Base-by-base conservation (phyloP, 2,329 filamentous ascomycete species). In the Venturia oleaginea region DNA sequence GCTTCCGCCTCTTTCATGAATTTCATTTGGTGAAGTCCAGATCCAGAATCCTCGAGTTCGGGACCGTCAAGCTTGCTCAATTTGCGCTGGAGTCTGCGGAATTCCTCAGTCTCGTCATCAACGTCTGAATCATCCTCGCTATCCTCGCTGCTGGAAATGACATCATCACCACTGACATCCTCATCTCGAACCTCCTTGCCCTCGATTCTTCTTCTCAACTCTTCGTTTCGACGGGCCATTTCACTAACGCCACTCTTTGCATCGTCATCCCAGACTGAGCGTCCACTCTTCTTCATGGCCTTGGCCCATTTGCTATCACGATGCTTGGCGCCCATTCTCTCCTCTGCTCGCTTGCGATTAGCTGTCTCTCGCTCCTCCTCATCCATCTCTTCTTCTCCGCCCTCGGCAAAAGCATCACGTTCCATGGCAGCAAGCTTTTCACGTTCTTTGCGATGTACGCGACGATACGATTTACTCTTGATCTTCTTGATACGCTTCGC, bases 401-500 rank as follows among this genome's bases (percentile, higher is more conserved):
- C 85, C 22, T 83, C 83, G 61, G 85, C 84, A 62, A 87, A 75
- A 46, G 82, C 81, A 65, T 84, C 80, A 64, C 80, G 78, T 68
- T 88, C 84, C 60, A 81, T 77, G 66, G 84, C 77, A 61, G 83
- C 80, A 66, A 83, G 72, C 67, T 81, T 81, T 72, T 88, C 84
- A 17, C 85, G 80, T 72, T 89, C 90, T 73, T 89, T 96, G 43
- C 93, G 86, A 76, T 97, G 93, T 17, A 97, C 88, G 55, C 92
- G 88, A 64, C 93, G 90, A 74, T 96, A 99, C 0, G 92, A 85
- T 76, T 97, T 99, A 74, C 90, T 95, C 82, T 99, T 99, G 79
- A 99, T 99, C 80, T 97, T 97, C 79, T 97, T 96, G 77, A 99
- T 91, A 30, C 94, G 88, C 77, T 92, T 95, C 8, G 92, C 85